Conservation (phyloP, 2,329 filamentous ascomycete genomes). For the Pseudogymnoascus sp. region DNA sequence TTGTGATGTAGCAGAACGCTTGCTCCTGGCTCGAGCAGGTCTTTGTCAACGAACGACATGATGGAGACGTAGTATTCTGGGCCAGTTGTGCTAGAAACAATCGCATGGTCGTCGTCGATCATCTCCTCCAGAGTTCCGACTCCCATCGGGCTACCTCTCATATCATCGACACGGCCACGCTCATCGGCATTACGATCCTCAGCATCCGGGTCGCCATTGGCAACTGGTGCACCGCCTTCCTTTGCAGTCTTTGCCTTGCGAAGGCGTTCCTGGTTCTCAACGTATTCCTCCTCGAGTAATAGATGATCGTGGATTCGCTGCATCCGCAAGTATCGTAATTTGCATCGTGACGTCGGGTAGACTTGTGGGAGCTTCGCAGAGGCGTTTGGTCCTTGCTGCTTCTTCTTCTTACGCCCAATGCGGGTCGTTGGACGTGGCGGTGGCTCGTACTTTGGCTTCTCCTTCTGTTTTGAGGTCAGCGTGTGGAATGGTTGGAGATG, state of each 20-base stretch:
- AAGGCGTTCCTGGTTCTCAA: slow-evolving; percentile 95
- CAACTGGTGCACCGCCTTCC: slow-evolving; percentile 54
- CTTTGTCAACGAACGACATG: slow-evolving; percentile 99
- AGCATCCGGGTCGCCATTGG: slow-evolving; percentile 63
- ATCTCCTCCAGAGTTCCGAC: slow-evolving; percentile 97
- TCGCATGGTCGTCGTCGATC: slow-evolving; percentile 98
- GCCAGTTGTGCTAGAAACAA: slow-evolving; percentile 93
- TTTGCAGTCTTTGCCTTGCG: slow-evolving; percentile 84
- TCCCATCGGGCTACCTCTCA: slow-evolving; percentile 97
- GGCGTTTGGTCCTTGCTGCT: slow-evolving; percentile 83
- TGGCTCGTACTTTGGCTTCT: slow-evolving; percentile 99
- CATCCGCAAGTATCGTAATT: slow-evolving; percentile 94
- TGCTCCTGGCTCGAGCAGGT: slow-evolving; percentile 89
- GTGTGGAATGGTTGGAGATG: not conserved
- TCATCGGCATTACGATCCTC: slow-evolving; percentile 88
- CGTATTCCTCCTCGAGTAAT: slow-evolving; percentile 94
- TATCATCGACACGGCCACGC: slow-evolving; percentile 89
- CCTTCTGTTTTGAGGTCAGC: slow-evolving; percentile 58
- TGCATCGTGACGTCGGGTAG: slow-evolving; percentile 94
- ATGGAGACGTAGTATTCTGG: slow-evolving; percentile 99
- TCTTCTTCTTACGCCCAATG: slow-evolving; percentile 98
- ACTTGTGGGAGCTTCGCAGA: slow-evolving; percentile 91
- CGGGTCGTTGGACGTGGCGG: slow-evolving; percentile 94
- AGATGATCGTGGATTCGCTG: slow-evolving; percentile 97
- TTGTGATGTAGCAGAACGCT: slow-evolving; percentile 96